These are phyloP conservation scores for Ceratobasidium sp. DNA, from an alignment of 1,284 basidiomycete genomes.

Conservation along the genomic window DNA sequence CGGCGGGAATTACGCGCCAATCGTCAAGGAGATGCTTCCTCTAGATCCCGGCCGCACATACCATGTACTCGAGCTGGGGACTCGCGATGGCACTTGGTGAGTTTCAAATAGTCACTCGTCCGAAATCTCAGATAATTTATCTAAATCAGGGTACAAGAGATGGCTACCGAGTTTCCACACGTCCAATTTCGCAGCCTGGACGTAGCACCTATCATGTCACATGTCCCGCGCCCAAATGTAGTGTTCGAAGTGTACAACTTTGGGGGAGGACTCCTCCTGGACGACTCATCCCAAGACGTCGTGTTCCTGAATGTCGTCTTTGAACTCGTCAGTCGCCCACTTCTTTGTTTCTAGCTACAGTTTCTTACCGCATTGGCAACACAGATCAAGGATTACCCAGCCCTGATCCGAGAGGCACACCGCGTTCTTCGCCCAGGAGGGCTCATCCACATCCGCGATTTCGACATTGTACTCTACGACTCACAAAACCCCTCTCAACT, in stretches of 20 bases:
- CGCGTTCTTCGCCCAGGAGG: conserved; percentile 31
- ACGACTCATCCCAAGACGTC: conserved; percentile 21
- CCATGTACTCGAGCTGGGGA: conserved; percentile 9
- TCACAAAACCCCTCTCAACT: not conserved
- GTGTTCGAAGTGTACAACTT: conserved; percentile 28
- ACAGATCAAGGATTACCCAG: conserved; percentile 28
- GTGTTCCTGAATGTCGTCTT: conserved; percentile 15
- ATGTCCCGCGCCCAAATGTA: conserved; percentile 15
- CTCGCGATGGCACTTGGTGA: conserved; percentile 2
- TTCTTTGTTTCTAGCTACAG: not conserved
- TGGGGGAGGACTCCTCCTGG: not conserved
- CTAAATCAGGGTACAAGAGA: conserved; percentile 15
- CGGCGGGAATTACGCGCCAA: not conserved
- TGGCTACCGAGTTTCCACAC: conserved; percentile 27
- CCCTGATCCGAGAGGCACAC: conserved; percentile 18
- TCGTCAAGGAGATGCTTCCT: not conserved
- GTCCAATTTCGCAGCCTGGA: conserved; percentile 16
- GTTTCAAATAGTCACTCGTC: not conserved
- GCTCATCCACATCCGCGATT: conserved; percentile 23
- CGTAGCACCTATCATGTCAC: conserved; percentile 18
- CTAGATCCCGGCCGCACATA: not conserved
- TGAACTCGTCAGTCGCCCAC: conserved; percentile 12
- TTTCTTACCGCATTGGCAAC: not conserved
- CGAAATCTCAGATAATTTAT: too few relatives aligned
- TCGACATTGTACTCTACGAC: conserved; percentile 4